phyloP scores from a whole-genome alignment of 2,329 filamentous ascomycete genomes.

The Aphanoascus verrucosus region DNA sequence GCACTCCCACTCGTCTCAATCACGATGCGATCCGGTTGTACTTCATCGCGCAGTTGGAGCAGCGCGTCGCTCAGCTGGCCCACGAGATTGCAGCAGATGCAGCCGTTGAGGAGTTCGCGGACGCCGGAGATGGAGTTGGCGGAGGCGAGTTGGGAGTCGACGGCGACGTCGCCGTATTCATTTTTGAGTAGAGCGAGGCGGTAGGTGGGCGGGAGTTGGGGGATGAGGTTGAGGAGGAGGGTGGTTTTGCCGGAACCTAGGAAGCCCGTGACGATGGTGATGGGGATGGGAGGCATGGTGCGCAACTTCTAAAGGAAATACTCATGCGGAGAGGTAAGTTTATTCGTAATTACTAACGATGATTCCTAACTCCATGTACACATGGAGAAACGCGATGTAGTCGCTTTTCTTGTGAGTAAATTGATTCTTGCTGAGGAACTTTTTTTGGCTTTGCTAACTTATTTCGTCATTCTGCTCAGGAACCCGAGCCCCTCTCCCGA shows the following conservation, averaged over 20 bases:
- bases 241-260: slow-evolving; percentile 95
- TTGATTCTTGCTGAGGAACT: too few species aligned
- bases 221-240: slow-evolving; percentile 83
- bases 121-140: slow-evolving; percentile 77
- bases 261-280: slow-evolving; percentile 94
- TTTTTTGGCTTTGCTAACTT: too few species aligned
- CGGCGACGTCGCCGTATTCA: slow-evolving; percentile 88
- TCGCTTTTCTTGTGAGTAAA: too few species aligned
- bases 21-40: slow-evolving; percentile 70
- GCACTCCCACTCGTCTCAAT: slow-evolving; percentile 87
- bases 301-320: too few species aligned
- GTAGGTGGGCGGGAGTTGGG: slow-evolving; percentile 79
- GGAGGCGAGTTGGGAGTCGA: slow-evolving; percentile 84
- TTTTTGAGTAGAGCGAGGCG: slow-evolving; percentile 92
- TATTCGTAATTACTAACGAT: too few species aligned
- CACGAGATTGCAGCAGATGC: slow-evolving; percentile 97
- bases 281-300: slow-evolving; percentile 52
- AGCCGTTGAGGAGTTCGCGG: slow-evolving; percentile 87
- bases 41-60: slow-evolving; percentile 53
- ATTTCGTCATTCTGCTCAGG: too few species aligned
- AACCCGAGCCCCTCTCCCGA: too few species aligned
- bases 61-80: slow-evolving; percentile 78
- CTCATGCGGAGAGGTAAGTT: too few species aligned
- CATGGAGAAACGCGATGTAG: too few species aligned
- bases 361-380: too few species aligned